Percentiles rank a stretch among this genome's conserved stretches.
Conservation (phyloP, 2,329 filamentous ascomycete species). For the Phialophora expanda region DNA sequence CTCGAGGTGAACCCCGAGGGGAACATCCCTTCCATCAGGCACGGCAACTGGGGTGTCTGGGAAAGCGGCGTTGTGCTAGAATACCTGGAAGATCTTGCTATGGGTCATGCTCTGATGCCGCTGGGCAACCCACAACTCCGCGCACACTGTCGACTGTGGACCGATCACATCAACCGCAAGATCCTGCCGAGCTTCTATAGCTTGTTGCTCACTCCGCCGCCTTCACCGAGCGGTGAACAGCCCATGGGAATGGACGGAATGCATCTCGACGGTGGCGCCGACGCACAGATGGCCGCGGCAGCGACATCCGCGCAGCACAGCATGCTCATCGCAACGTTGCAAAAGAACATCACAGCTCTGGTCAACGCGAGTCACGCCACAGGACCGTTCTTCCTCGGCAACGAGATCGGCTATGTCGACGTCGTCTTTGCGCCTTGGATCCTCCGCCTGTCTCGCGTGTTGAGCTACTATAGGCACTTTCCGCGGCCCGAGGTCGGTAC, state of each 20-base stretch:
- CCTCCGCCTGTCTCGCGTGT: conserved; percentile 68
- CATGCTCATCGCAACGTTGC: conserved; percentile 51
- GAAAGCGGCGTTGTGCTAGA: conserved; percentile 83
- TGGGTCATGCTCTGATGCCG: conserved; percentile 67
- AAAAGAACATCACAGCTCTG: conserved; percentile 67
- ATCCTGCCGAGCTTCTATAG: conserved; percentile 79
- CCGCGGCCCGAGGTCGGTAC: conserved; percentile 65
- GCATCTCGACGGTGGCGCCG: conserved; percentile 14
- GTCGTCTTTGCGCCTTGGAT: conserved; percentile 78
- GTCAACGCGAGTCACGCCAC: conserved; percentile 61
- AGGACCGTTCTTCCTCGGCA: conserved; percentile 73
- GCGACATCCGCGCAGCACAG: conserved; percentile 29
- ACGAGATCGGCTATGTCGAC: conserved; percentile 68
- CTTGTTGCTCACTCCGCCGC: conserved; percentile 58
- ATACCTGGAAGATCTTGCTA: conserved; percentile 79
- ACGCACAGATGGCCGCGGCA: conserved; percentile 19
- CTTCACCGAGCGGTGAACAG: conserved; percentile 17
- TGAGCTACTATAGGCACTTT: conserved; percentile 70
- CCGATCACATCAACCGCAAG: conserved; percentile 77
- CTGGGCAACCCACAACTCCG: conserved; percentile 65
- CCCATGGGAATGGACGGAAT: conserved; percentile 21
- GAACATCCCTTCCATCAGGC: conserved; percentile 74
- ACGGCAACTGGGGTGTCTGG: conserved; percentile 81
- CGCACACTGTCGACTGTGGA: conserved; percentile 79
- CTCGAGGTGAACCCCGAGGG: conserved; percentile 78